Evolutionary conservation across 805 yeast species (phyloP), one percentile per base, ranked within the genome.

Genomic region (Starmerella asiatica): DNA sequence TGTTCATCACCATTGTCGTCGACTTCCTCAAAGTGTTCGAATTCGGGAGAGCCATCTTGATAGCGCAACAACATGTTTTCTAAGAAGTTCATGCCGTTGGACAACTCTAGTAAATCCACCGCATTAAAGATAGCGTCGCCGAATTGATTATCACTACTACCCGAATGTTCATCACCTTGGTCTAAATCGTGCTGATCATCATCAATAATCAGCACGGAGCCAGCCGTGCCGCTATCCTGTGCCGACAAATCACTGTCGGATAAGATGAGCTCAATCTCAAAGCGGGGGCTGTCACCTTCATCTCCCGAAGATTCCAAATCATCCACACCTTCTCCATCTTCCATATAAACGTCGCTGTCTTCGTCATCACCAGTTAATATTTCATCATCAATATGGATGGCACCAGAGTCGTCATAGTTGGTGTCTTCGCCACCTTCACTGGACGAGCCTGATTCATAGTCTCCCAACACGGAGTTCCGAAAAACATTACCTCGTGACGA

Each of bases 391-490:
- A 28, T 28, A 20, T 32, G 26, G 26, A 32, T 32, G 4, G 12
- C 34, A 20, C 27, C 17, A 16, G 8, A 15, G 5, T 20, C 16
- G n/a, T 20, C 16, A 28, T 28, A n/a, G 16, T 28, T 11, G 16
- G 6, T 7, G 30, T 6, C 16, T 5, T 28, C 30, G 4, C 15
- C 29, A 21, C 18, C 20, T 15, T 36, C 39, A 16, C 19, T 23
- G n/a, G 33, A 29, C 4, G 40, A 36, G 27, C 70, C 81, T 29
- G 81, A 76, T 51, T 88, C 96, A 56, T 79, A 88, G 93, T 88
- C 86, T 1, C 95, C 96, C 30, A 88, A 65, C 0, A 96, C 82
- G 0, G 96, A 86, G 55, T 91, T 86, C 29, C 79, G 66, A 58
- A 88, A 75, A 53, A 86, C 64, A 56, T 86, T 36, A 2, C 44